A percentile compares a stretch with the other conserved stretches of the same genome.
Conservation (phyloP, 805 yeast genomes). For the Pichia phayaonensis region DNA sequence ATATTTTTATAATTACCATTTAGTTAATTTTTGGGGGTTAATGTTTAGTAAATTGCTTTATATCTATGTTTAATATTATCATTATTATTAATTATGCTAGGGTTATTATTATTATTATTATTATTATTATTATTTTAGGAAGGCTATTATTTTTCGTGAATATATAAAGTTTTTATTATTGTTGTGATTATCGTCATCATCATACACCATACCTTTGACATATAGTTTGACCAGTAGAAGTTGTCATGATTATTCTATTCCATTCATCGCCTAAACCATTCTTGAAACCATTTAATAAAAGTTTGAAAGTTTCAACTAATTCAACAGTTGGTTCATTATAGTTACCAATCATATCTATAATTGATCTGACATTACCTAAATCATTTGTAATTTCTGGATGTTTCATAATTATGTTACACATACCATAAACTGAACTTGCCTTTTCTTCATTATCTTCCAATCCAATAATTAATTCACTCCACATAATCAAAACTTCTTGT, state of each 20-base stretch:
- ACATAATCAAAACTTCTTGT: conserved; percentile 41
- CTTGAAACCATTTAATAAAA: conserved; percentile 39
- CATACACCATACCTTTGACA: conserved; percentile 18
- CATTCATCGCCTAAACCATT: conserved; percentile 37
- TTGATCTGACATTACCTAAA: conserved; percentile 40
- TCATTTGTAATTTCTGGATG: conserved; percentile 55
- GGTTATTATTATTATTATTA: too few relatives aligned
- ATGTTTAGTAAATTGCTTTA: neutral
- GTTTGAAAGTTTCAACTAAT: conserved; percentile 37
- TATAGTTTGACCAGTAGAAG: neutral
- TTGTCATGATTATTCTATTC: conserved; percentile 5
- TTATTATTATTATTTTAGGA: too few relatives aligned
- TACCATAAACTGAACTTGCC: conserved; percentile 79
- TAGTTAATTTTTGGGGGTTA: neutral
- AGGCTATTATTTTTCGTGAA: neutral
- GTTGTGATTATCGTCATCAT: neutral
- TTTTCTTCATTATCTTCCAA: conserved; percentile 81
- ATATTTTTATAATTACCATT: neutral
- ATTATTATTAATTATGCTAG: neutral
- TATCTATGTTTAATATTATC: neutral
- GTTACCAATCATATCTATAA: conserved; percentile 52
- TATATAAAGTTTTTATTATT: neutral
- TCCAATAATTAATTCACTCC: conserved; percentile 65
- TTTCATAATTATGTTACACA: conserved; percentile 57
- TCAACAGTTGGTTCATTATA: conserved; percentile 44